Percentiles rank a stretch among this genome's conserved stretches.
These are phyloP conservation scores for Fusarium sp. DNA, from an alignment of 2,329 filamentous ascomycete genomes.

Conservation along the genomic window DNA sequence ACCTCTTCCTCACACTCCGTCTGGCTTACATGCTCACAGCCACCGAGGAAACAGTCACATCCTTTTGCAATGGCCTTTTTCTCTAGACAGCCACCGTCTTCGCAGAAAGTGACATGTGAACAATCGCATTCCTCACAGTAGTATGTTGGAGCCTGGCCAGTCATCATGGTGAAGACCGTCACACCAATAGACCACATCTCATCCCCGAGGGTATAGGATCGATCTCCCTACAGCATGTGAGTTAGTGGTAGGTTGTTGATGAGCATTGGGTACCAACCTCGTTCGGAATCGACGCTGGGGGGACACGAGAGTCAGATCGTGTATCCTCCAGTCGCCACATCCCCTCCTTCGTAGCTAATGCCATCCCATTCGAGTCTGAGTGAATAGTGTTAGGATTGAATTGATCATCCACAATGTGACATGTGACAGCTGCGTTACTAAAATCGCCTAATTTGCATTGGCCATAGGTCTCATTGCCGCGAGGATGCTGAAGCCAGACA, in stretches of 20 bases:
- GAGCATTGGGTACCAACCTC: slow-evolving; percentile 2
- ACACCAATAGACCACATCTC: slow-evolving; percentile 54
- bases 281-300: slow-evolving; percentile 12
- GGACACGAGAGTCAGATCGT: neutral
- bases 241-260: neutral
- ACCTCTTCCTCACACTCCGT: slow-evolving; percentile 15
- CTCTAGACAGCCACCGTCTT: slow-evolving; percentile 44
- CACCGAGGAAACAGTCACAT: slow-evolving; percentile 39
- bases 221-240: slow-evolving; percentile 39
- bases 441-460: slow-evolving; percentile 65
- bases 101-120: slow-evolving; percentile 47
- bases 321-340: slow-evolving; percentile 13
- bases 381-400: neutral
- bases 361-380: neutral
- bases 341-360: slow-evolving; percentile 27
- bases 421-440: slow-evolving; percentile 52
- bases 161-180: slow-evolving; percentile 57
- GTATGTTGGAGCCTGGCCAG: slow-evolving; percentile 30
- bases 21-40: slow-evolving; percentile 29
- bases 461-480: slow-evolving; percentile 61
- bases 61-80: slow-evolving; percentile 7
- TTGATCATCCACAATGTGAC: slow-evolving; percentile 41
- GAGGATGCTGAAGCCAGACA: slow-evolving; percentile 62
- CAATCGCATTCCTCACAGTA: slow-evolving; percentile 34
- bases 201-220: slow-evolving; percentile 50